Conservation (phyloP, 495 filamentous ascomycete species). For the Neurospora pannonica region DNA sequence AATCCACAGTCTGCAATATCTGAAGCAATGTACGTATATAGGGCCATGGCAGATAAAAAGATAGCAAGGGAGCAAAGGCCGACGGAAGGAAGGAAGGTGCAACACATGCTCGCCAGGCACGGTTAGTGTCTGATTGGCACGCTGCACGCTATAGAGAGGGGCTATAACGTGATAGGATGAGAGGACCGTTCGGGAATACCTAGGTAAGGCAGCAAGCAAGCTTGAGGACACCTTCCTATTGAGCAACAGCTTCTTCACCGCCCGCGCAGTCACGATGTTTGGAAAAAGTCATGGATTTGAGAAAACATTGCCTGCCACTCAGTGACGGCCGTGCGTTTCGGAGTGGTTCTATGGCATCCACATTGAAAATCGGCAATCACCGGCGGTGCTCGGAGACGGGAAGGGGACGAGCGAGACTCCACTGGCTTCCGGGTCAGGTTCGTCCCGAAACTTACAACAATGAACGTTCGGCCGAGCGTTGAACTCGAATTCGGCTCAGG, state of each 20-base stretch:
- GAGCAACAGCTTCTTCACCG: not conserved
- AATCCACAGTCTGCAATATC: not conserved
- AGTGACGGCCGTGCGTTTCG: not conserved
- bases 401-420: not conserved
- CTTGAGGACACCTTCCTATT: not conserved
- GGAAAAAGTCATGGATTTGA: not conserved
- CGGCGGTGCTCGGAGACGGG: not conserved
- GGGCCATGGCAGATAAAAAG: not conserved
- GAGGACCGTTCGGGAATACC: not conserved
- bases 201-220: not conserved
- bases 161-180: not conserved
- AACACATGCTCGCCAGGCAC: not conserved
- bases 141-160: not conserved
- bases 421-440: not conserved
- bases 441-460: not conserved
- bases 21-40: not conserved
- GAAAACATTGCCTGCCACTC: not conserved
- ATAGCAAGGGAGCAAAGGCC: not conserved
- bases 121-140: not conserved
- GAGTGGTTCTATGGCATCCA: not conserved
- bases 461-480: not conserved
- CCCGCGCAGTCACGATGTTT: not conserved
- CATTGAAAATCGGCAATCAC: not conserved
- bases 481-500: not conserved
- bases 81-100: not conserved